These are phyloP conservation scores for Celoporthe dispersa DNA, from an alignment of 2,329 filamentous ascomycete genomes.

Conservation along the genomic window DNA sequence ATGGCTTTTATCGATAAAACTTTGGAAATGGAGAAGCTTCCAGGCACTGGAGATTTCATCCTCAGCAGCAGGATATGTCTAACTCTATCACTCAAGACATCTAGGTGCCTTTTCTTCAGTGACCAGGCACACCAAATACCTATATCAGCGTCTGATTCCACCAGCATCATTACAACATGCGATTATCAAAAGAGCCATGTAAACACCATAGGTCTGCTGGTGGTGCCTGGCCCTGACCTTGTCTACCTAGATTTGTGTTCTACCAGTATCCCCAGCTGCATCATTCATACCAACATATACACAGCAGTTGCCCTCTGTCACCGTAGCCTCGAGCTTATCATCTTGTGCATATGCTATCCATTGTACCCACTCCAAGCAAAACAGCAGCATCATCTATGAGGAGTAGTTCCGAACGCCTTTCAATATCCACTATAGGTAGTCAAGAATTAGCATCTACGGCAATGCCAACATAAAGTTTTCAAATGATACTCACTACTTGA, in stretches of 20 bases:
- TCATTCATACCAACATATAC: background rate
- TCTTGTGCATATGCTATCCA: background rate
- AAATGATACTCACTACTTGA: slow-evolving; percentile 63
- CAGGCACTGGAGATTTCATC: background rate
- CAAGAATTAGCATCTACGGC: slow-evolving; percentile 27
- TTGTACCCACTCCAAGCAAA: background rate
- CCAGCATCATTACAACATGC: background rate
- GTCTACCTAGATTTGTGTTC: background rate
- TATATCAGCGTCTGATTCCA: background rate
- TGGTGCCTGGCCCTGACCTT: background rate
- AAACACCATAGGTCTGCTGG: background rate
- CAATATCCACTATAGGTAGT: slow-evolving; percentile 63
- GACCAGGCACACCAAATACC: background rate
- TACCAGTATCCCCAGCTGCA: background rate
- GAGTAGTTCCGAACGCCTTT: slow-evolving; percentile 55
- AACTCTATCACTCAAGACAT: background rate
- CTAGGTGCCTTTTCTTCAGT: background rate
- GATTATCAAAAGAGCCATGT: background rate
- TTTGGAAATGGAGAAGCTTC: background rate
- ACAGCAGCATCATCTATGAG: slow-evolving; percentile 28
- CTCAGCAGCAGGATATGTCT: too few relatives aligned
- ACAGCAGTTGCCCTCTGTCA: background rate
- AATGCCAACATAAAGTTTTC: background rate
- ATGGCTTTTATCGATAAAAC: background rate
- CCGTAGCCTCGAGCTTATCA: background rate